These are phyloP conservation scores for Xanthoceras sorbifolium DNA, from an alignment of 345 rosid genomes.

Conservation along the genomic window DNA sequence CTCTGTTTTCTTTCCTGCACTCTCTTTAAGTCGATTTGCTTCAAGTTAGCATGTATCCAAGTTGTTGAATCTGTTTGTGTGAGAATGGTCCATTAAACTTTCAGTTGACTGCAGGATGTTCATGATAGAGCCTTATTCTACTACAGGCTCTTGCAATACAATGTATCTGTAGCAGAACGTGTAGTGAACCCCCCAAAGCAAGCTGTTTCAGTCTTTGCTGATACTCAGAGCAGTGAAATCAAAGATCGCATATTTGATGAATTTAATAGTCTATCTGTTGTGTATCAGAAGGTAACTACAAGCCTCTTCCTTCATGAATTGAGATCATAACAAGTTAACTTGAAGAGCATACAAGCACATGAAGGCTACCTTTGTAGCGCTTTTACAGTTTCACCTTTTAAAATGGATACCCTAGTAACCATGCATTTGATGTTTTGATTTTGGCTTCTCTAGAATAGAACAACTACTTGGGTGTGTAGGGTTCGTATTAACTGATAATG, in stretches of 20 bases:
- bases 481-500: conserved; percentile 18
- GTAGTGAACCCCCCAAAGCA: conserved; percentile 96
- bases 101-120: conserved; percentile 72
- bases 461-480: neutral
- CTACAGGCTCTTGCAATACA: conserved; percentile 80
- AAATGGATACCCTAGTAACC: neutral
- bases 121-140: conserved; percentile 98
- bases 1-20: neutral
- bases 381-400: neutral
- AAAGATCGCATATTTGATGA: conserved; percentile 97
- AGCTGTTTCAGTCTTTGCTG: conserved; percentile 97
- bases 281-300: conserved; percentile 81
- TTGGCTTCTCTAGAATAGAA: neutral
- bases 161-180: conserved; percentile 75
- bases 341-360: neutral
- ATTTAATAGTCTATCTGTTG: conserved; percentile 90
- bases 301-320: conserved; percentile 19
- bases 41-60: neutral
- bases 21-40: neutral
- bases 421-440: neutral
- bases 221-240: conserved; percentile 93
- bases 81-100: conserved; percentile 22
- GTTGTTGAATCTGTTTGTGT: conserved; percentile 13
- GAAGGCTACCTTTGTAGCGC: neutral
- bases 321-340: conserved; percentile 7